phyloP scores from a whole-genome alignment of 805 yeast genomes.

The Starmerella roubikii region DNA sequence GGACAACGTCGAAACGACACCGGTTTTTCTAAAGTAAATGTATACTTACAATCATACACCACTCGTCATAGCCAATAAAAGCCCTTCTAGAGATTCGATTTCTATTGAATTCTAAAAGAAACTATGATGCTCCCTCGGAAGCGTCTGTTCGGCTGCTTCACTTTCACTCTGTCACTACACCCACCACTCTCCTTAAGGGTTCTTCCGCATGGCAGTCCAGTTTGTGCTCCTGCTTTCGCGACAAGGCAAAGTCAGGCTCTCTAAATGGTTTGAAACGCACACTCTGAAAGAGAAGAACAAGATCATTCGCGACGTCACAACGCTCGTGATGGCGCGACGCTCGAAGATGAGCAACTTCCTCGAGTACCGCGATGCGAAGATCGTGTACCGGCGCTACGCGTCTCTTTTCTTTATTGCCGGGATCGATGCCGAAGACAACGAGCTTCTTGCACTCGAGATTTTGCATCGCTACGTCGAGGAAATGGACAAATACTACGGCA shows the following conservation, averaged over 20 bases:
- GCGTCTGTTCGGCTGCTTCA: background rate
- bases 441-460: conserved; percentile 67
- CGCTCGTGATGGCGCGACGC: conserved; percentile 69
- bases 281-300: conserved; percentile 77
- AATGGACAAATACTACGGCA: conserved; percentile 91
- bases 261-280: conserved; percentile 83
- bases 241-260: conserved; percentile 86
- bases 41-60: background rate
- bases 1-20: conserved; percentile 1
- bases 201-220: conserved; percentile 49
- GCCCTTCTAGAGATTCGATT: no score
- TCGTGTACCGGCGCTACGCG: conserved; percentile 86
- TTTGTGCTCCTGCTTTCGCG: conserved; percentile 73
- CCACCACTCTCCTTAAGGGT: no score
- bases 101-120: no score
- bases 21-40: background rate
- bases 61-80: no score
- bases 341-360: conserved; percentile 92
- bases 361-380: conserved; percentile 71
- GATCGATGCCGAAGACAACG: conserved; percentile 72
- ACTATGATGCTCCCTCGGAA: no score
- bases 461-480: conserved; percentile 91
- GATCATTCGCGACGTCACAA: conserved; percentile 72
- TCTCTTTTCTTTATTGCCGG: conserved; percentile 84
- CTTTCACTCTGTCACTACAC: no score